phyloP scores from a whole-genome alignment of 768 basidiomycete species.

The Suillus occidentalis region DNA sequence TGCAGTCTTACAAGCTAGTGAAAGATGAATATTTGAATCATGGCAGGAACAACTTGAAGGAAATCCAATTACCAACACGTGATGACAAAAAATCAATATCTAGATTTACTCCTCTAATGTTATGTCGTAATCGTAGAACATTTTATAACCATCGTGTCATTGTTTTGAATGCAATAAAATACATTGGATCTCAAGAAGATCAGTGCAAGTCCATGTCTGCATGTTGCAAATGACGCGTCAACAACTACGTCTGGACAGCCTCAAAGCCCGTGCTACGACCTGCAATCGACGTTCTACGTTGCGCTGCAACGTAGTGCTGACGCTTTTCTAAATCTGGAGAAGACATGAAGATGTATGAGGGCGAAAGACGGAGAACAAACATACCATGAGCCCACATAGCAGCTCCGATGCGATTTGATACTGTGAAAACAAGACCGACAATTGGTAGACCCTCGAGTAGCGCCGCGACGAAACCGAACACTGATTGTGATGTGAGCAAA shows the following conservation, averaged over 20 bases:
- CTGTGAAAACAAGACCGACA: conserved; percentile 75
- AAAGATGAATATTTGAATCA: too few species aligned
- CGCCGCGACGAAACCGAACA: conserved; percentile 84
- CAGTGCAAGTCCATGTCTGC: not conserved
- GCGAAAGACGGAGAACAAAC: conserved; percentile 11
- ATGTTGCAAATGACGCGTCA: not conserved
- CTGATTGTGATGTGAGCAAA: conserved; percentile 34
- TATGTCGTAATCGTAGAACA: not conserved
- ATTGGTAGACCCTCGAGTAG: conserved; percentile 82
- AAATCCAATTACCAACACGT: not conserved
- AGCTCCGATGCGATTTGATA: conserved; percentile 88
- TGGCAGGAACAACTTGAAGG: not conserved
- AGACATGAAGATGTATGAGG: not conserved
- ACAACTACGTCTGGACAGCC: not conserved
- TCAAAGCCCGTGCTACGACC: not conserved
- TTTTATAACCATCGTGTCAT: not conserved
- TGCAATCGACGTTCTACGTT: not conserved
- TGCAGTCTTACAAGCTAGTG: not conserved
- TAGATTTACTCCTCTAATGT: not conserved
- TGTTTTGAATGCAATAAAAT: not conserved
- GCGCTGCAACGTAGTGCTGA: conserved; percentile 45
- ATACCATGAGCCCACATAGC: conserved; percentile 92
- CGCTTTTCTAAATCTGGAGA: conserved; percentile 61
- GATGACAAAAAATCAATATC: not conserved
- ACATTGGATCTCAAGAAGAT: not conserved